Evolutionary conservation across 2,329 filamentous ascomycete species (phyloP).

Genomic region (Hypoxylon sp.): DNA sequence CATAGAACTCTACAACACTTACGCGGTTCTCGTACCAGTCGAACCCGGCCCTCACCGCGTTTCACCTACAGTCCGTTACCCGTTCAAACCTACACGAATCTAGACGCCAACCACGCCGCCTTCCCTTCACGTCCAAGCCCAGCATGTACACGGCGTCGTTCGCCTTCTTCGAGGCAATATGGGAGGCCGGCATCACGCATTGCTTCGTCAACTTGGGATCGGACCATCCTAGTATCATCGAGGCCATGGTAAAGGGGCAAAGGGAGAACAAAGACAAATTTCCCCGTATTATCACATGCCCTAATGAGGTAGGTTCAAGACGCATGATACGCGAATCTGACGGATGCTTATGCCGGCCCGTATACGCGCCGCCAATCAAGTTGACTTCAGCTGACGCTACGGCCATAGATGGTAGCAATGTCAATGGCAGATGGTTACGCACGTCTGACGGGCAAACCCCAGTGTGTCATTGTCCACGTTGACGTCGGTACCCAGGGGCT

Average conservation of each 20-base stretch:
- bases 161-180: conserved; percentile 71
- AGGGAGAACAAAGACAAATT: conserved; percentile 74
- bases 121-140: conserved; percentile 30
- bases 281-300: conserved; percentile 81
- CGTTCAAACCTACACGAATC: conserved; percentile 10
- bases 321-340: background rate
- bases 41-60: background rate
- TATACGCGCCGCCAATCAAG: background rate
- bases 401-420: conserved; percentile 80
- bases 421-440: conserved; percentile 89
- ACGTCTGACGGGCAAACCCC: conserved; percentile 76
- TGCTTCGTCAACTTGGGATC: conserved; percentile 75
- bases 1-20: conserved; percentile 17
- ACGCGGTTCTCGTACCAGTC: background rate
- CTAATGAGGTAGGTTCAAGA: conserved; percentile 72
- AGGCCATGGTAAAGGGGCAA: conserved; percentile 83
- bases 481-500: conserved; percentile 86
- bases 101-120: conserved; percentile 12
- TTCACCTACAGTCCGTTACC: conserved; percentile 4
- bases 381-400: conserved; percentile 12
- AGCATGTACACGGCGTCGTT: conserved; percentile 73
- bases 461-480: conserved; percentile 83
- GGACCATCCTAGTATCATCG: conserved; percentile 81
- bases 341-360: background rate
- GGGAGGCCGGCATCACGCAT: conserved; percentile 54